Conservation (phyloP, 2,329 filamentous ascomycete species). For the Fusarium duplospermum region DNA sequence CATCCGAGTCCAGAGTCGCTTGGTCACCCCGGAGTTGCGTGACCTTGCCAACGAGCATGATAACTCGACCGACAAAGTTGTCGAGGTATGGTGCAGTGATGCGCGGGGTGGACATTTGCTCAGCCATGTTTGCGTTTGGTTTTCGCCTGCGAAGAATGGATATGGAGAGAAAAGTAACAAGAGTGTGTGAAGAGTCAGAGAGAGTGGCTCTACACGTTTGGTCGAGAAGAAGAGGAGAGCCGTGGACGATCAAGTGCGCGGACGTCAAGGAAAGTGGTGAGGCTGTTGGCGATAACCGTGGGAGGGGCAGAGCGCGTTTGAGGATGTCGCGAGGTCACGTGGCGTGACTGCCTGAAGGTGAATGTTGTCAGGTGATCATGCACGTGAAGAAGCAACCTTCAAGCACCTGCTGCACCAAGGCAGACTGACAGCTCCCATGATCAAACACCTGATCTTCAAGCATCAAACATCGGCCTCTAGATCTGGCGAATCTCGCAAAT, state of each 20-base stretch:
- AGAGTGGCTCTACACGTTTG: background rate
- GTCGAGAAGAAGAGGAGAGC: background rate
- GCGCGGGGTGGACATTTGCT: conserved; percentile 79
- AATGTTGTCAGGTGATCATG: accelerated
- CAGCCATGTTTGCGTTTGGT: conserved; percentile 64
- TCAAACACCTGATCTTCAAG: background rate
- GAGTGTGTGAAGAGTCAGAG: accelerated
- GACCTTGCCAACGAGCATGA: conserved; percentile 89
- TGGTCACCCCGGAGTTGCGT: conserved; percentile 83
- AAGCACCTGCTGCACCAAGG: background rate
- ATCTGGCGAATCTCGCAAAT: background rate
- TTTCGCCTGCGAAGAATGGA: conserved; percentile 1
- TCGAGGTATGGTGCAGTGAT: conserved; percentile 85
- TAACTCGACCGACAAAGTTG: conserved; percentile 77
- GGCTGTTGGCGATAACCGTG: conserved; percentile 19
- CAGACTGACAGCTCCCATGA: background rate
- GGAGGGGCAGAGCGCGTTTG: conserved; percentile 32
- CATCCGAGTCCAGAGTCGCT: conserved; percentile 83
- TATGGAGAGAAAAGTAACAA: background rate
- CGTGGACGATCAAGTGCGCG: background rate
- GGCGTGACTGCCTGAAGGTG: background rate
- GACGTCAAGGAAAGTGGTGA: conserved; percentile 4
- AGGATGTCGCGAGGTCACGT: conserved; percentile 38
- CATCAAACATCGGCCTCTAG: background rate
- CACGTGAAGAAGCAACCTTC: conserved; percentile 12